Evolutionary conservation across 331 rosid species (phyloP), one percentile per base, ranked within the genome.

Genomic region (Malus hybrid): DNA sequence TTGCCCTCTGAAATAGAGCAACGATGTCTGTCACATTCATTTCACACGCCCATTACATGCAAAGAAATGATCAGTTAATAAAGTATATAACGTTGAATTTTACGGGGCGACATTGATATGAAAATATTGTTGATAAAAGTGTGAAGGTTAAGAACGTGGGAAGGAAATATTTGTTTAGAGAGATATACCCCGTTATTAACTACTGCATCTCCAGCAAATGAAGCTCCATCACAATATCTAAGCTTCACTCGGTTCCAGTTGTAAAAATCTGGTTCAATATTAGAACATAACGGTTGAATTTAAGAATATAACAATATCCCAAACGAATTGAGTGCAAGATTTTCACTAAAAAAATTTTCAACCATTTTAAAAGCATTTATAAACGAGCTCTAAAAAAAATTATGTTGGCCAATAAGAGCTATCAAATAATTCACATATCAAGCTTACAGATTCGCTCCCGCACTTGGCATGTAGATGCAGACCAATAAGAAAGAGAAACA

Each of bases 161-260:
- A 6, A 16, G 9, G 9, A 59, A 33, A 8, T 57, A 59, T 9
- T 4, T n/a, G 63, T 22, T 57, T 20, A 28, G 33, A 62, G 66
- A 62, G 18, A 24, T 6, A 16, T 27, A 62, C 97, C 97, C 92
- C 91, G 44, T 86, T 90, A 44, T 67, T 63, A 82, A 83, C 87
- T 50, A 73, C 50, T 22, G 85, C 78, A 82, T 95, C 89, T 74
- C 99, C 99, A 0, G 87, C 87, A 81, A 92, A 95, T 34, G 99
- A 95, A 67, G 90, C 99, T 85, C 98, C 98, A 78, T 95, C 99
- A 70, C 99, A 95, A 48, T 92, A 92, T 84, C 99, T 88, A 67
- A 95, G 78, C 84, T 95, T 95, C 80, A 95, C 99, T 10, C 97
- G 92, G 90, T 95, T 95, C 99, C 98, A 92, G 59, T 92, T 95